Evolutionary conservation across 805 yeast species (phyloP).

Genomic region (Phaffomyces antillensis): DNA sequence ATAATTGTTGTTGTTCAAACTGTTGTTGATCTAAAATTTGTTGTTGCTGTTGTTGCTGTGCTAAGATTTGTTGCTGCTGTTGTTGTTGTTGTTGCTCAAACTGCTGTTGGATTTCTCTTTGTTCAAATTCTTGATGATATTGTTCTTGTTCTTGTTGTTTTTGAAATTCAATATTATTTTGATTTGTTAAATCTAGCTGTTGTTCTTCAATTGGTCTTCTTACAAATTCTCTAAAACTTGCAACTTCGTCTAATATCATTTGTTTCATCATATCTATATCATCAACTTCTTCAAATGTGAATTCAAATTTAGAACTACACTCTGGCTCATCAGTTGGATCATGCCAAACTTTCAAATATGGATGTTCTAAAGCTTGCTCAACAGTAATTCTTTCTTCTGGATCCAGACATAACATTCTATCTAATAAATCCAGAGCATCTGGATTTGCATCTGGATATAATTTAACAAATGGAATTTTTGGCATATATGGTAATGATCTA

Average conservation of each 20-base stretch:
- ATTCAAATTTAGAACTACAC: conserved; percentile 77
- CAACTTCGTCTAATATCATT: conserved; percentile 77
- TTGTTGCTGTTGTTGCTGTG: conserved; percentile 17
- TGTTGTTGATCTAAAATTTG: conserved; percentile 13
- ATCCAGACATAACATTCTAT: conserved; percentile 76
- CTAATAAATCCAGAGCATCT: conserved; percentile 73
- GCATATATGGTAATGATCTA: conserved; percentile 75
- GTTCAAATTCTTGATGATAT: conserved; percentile 10
- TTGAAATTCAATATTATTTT: conserved; percentile 7
- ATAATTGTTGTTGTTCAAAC: conserved; percentile 11
- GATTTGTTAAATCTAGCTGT: conserved; percentile 30
- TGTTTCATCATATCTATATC: conserved; percentile 69
- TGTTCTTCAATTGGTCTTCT: conserved; percentile 65
- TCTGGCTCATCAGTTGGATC: conserved; percentile 89
- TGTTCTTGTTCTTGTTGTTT: conserved; percentile 9
- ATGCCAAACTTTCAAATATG: conserved; percentile 85
- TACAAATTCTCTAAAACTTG: conserved; percentile 70
- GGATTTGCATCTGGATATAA: conserved; percentile 85
- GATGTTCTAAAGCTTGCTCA: conserved; percentile 82
- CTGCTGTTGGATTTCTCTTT: conserved; percentile 12
- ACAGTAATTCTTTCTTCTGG: conserved; percentile 82
- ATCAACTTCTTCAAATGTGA: conserved; percentile 72
- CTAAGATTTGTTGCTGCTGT: conserved; percentile 9
- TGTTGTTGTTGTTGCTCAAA: conserved; percentile 3
- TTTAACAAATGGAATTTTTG: conserved; percentile 61